Conservation (phyloP, 1,139 yeast species). For the Tardiomyces digboiensis region DNA sequence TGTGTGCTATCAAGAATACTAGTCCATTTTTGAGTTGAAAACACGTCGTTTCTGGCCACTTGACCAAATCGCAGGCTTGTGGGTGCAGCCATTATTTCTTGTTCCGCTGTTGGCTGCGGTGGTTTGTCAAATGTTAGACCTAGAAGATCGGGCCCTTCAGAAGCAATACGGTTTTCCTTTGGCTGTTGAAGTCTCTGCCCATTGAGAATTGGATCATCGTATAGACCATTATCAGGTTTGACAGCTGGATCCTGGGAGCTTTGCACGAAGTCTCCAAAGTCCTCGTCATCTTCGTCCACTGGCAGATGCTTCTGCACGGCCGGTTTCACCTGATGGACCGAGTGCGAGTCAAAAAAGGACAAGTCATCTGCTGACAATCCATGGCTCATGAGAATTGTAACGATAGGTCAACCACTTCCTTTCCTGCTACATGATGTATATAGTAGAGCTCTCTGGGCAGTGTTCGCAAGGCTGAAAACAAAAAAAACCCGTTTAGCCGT, state of each 20-base stretch:
- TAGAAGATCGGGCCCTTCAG: background rate
- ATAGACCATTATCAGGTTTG: too few relatives aligned
- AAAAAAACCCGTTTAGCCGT: too few relatives aligned
- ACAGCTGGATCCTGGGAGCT: too few relatives aligned
- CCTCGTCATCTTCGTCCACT: constrained; percentile 11
- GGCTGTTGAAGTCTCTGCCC: too few relatives aligned
- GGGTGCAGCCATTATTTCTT: background rate
- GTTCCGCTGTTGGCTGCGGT: background rate
- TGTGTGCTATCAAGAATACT: background rate
- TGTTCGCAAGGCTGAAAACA: too few relatives aligned
- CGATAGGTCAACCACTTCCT: too few relatives aligned
- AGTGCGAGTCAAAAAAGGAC: constrained; percentile 8
- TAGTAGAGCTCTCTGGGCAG: too few relatives aligned
- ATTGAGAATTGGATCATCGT: too few relatives aligned
- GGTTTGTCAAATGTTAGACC: background rate
- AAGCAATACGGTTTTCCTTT: too few relatives aligned
- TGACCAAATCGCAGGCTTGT: background rate
- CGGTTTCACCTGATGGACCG: background rate
- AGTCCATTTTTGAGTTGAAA: background rate
- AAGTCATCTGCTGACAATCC: constrained; percentile 9
- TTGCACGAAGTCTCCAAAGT: constrained; percentile 15
- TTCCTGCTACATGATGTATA: too few relatives aligned
- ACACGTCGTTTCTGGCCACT: background rate
- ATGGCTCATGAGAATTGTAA: background rate
- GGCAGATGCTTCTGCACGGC: background rate